Evolutionary conservation across 2,329 filamentous ascomycete species (phyloP).

Genomic region (Podosphaera fusca): DNA sequence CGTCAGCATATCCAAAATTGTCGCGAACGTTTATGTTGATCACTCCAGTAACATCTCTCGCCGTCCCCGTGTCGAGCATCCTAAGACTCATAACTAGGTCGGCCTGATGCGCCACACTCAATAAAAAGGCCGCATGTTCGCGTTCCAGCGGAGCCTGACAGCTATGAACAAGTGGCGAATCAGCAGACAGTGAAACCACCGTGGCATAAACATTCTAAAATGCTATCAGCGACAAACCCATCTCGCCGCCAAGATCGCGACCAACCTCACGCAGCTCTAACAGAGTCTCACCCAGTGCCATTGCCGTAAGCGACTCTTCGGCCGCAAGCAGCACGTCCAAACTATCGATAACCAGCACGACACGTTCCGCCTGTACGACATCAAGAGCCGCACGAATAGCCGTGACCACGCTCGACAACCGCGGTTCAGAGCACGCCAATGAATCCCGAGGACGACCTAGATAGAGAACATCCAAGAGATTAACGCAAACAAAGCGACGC

Average conservation of each 20-base stretch:
- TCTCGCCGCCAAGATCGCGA: neutral
- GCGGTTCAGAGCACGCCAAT: neutral
- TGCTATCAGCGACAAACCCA: neutral
- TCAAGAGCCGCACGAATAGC: slow-evolving; percentile 7
- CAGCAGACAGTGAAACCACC: slow-evolving; percentile 46
- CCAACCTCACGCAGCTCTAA: slow-evolving; percentile 39
- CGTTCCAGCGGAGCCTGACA: slow-evolving; percentile 43
- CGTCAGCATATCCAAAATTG: slow-evolving; percentile 11
- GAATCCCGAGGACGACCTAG: slow-evolving; percentile 1
- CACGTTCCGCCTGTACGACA: slow-evolving; percentile 15
- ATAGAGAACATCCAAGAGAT: slow-evolving; percentile 26
- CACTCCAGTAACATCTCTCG: slow-evolving; percentile 76
- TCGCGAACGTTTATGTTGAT: slow-evolving; percentile 46
- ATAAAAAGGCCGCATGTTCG: slow-evolving; percentile 45
- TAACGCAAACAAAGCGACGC: slow-evolving; percentile 47
- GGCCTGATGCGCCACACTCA: slow-evolving; percentile 54
- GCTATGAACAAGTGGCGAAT: slow-evolving; percentile 41
- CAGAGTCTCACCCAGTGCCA: slow-evolving; percentile 30
- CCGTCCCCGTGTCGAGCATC: slow-evolving; percentile 66
- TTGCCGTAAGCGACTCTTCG: slow-evolving; percentile 23
- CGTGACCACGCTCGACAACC: neutral
- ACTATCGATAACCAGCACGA: slow-evolving; percentile 42
- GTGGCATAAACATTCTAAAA: slow-evolving; percentile 37
- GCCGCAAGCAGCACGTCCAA: slow-evolving; percentile 41
- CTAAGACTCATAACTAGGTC: slow-evolving; percentile 48